Conservation (phyloP, 1,139 yeast genomes). For the Geotrichum phurueaensis region DNA sequence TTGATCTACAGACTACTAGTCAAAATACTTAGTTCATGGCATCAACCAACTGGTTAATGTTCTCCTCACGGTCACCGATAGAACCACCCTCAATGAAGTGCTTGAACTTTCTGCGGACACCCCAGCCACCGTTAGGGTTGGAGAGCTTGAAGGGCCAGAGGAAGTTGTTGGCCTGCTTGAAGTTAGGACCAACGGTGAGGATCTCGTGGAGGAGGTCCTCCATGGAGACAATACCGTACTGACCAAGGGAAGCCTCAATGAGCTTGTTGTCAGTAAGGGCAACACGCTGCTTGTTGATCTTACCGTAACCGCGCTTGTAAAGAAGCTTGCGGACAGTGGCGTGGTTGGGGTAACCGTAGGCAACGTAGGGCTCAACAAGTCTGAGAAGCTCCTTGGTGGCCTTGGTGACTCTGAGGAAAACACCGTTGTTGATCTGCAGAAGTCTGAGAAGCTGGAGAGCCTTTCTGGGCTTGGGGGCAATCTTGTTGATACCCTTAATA, state of each 20-base stretch:
- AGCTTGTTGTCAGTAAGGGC: conserved; percentile 83
- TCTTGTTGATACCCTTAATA: conserved; percentile 99
- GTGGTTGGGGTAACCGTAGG: conserved; percentile 98
- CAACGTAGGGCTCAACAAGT: conserved; percentile 98
- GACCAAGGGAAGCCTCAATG: conserved; percentile 89
- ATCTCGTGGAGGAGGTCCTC: conserved; percentile 99
- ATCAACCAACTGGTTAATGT: conserved; percentile 96
- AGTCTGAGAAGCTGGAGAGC: conserved; percentile 96
- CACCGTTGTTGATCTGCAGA: conserved; percentile 98
- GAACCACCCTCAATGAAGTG: conserved; percentile 99
- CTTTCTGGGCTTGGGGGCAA: conserved; percentile 99
- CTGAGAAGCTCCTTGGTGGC: conserved; percentile 95
- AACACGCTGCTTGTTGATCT: conserved; percentile 97
- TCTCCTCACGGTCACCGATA: conserved; percentile 99
- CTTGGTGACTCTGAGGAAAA: conserved; percentile 95
- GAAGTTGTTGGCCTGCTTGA: conserved; percentile 99
- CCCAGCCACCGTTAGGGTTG: conserved; percentile 99
- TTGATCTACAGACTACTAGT: background rate
- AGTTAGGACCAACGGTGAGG: conserved; percentile 98
- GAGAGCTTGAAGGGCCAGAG: conserved; percentile 99
- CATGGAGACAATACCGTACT: conserved; percentile 91
- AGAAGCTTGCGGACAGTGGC: conserved; percentile 92
- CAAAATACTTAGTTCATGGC: conserved; percentile 36
- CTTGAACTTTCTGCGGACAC: conserved; percentile 97
- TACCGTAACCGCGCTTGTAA: conserved; percentile 99